Evolutionary conservation across 345 rosid species (phyloP).

Genomic region (Camelina sativa): DNA sequence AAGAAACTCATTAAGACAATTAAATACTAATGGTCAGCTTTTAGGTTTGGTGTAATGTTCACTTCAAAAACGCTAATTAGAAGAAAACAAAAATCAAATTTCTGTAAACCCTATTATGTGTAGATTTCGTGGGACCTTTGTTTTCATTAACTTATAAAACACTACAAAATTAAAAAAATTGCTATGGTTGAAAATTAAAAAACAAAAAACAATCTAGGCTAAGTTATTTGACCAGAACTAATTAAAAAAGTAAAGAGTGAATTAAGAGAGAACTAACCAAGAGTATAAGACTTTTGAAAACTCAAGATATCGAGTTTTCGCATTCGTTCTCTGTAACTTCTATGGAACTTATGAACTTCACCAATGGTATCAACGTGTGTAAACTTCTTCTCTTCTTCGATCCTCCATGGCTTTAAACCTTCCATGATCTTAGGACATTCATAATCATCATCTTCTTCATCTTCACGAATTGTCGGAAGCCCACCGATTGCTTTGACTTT

Average conservation of each 20-base stretch:
- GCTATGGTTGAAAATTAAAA: background rate
- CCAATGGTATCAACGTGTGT: constrained; percentile 65
- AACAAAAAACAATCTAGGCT: background rate
- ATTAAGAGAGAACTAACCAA: constrained; percentile 58
- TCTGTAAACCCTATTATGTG: constrained; percentile 12
- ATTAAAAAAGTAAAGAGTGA: background rate
- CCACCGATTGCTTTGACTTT: constrained; percentile 88
- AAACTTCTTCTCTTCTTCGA: constrained; percentile 65
- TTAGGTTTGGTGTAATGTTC: constrained; percentile 38
- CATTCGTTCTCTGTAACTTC: constrained; percentile 88
- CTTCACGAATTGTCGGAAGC: constrained; percentile 78
- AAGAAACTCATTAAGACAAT: constrained; percentile 31
- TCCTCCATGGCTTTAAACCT: constrained; percentile 92
- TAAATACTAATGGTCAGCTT: constrained; percentile 34
- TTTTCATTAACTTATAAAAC: constrained; percentile 30
- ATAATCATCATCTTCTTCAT: constrained; percentile 59
- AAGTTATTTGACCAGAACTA: constrained; percentile 22
- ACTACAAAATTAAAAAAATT: constrained; percentile 7
- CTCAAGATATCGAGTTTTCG: constrained; percentile 86
- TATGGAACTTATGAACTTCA: constrained; percentile 87
- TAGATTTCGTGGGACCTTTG: constrained; percentile 43
- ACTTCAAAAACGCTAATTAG: constrained; percentile 8
- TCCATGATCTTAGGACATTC: constrained; percentile 77
- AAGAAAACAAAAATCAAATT: constrained; percentile 15
- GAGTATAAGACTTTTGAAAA: constrained; percentile 90